Conservation (phyloP, 2,329 filamentous ascomycete genomes). For the Fusarium domesticum region DNA sequence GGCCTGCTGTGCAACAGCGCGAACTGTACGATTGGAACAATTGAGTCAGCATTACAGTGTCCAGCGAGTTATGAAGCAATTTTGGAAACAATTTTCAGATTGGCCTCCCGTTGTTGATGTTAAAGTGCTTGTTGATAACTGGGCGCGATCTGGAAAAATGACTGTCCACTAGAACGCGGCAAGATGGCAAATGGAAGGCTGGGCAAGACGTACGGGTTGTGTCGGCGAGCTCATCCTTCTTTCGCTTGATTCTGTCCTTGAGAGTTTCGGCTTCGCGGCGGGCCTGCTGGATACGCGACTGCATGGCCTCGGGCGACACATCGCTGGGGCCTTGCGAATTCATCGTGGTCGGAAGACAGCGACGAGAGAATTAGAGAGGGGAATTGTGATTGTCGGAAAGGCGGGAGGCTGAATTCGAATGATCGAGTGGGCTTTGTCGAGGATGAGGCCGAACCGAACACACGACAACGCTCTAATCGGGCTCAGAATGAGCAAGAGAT, state of each 20-base stretch:
- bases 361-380: constrained; percentile 10
- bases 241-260: constrained; percentile 98
- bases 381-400: constrained; percentile 11
- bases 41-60: constrained; percentile 26
- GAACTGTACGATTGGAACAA: constrained; percentile 56
- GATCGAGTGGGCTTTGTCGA: constrained; percentile 15
- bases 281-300: constrained; percentile 87
- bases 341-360: constrained; percentile 42
- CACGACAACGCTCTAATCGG: constrained; percentile 22
- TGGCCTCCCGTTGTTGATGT: constrained; percentile 1
- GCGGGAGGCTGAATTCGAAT: constrained; percentile 10
- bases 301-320: constrained; percentile 75
- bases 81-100: too few species aligned
- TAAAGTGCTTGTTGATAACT: too few species aligned
- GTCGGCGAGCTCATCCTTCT: constrained; percentile 99
- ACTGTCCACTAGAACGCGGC: too few species aligned
- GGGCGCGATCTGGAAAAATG: too few species aligned
- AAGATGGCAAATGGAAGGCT: constrained; percentile 1
- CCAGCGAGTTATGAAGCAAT: neutral
- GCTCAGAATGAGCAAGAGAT: constrained; percentile 24
- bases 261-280: constrained; percentile 95
- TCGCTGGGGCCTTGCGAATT: constrained; percentile 57
- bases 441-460: constrained; percentile 12
- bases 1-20: constrained; percentile 86
- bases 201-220: constrained; percentile 75